Base-by-base conservation (phyloP, 2,329 filamentous ascomycete genomes). In the Ophiosphaerella herpotricha region DNA sequence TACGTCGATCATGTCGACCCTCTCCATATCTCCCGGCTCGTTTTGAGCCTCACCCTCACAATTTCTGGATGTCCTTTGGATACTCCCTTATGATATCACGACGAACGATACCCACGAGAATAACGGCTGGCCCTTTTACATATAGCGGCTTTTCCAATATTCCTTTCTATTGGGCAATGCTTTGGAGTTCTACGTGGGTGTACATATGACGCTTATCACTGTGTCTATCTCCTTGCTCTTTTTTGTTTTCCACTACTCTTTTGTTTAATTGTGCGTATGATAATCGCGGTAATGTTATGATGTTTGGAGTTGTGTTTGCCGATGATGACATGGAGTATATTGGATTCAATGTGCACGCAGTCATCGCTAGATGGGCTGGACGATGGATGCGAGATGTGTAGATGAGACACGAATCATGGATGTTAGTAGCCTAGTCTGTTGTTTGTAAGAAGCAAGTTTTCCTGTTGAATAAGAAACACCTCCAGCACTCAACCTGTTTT, bases 21-120 rank as follows among this genome's bases (percentile, higher is more conserved):
- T 54, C 47, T 54, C 52, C 48, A 48, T 44, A 46, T 52, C 46
- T 40, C 42, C 39, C 43, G 39, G 39, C 47, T 46, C 40, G 47
- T 47, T 33, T 36, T 47, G 39, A 44, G 50, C 50, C 32, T 40
- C 40, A 52, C 37, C 36, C 57, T 39, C 49, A 54, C 49, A 57
- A 46, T 52, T 50, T 39, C 48, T 55, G 50, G 55, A 52, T 54
- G 41, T 63, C 57, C 51, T 34, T 45, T 57, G 56, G 58, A 60
- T 57, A 51, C 45, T 60, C 51, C 56, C 51, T 65, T 53, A 70
- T 60, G 66, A 71, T 59, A 66, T 68, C 59, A 71, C 64, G 68
- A 71, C 58, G 53, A 68, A 71, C 58, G 68, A 71, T 70, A 71
- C 68, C 68, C 68, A 70, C 60, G 64, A 66, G 53, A 64, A 50